Conservation (phyloP, 108 stramenopile species). For the Bacterosira constricta region DNA sequence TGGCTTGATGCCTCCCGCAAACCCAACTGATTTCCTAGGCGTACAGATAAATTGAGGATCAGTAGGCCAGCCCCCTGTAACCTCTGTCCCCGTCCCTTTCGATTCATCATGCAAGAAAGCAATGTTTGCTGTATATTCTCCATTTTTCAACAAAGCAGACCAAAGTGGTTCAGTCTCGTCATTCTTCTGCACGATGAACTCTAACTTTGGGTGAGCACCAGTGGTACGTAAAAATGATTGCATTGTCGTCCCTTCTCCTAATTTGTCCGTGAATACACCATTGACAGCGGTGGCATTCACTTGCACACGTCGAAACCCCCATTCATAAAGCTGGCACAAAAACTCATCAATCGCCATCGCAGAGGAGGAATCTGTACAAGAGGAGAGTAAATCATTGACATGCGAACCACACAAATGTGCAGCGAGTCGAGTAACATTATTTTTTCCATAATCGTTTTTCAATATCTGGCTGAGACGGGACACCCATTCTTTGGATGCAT, state of each 20-base stretch:
- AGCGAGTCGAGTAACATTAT: constrained; percentile 57
- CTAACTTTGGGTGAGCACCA: constrained; percentile 57
- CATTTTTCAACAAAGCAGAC: constrained; percentile 58
- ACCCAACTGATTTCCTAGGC: constrained; percentile 65
- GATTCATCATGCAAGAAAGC: constrained; percentile 85
- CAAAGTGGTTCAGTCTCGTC: constrained; percentile 85
- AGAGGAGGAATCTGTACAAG: constrained; percentile 1
- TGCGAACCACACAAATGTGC: constrained; percentile 91
- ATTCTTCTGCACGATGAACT: constrained; percentile 94
- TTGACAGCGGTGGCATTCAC: constrained; percentile 96
- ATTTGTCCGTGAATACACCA: constrained; percentile 79
- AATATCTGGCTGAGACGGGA: constrained; percentile 4
- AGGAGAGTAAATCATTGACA: constrained; percentile 83
- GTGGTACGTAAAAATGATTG: constrained; percentile 49
- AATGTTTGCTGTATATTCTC: constrained; percentile 54
- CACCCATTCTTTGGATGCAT: constrained; percentile 84
- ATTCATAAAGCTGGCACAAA: constrained; percentile 46
- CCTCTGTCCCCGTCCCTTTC: constrained; percentile 78
- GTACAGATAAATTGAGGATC: constrained; percentile 34
- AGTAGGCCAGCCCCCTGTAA: constrained; percentile 49
- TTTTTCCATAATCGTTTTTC: constrained; percentile 25
- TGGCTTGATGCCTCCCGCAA: constrained; percentile 92
- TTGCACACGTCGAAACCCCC: constrained; percentile 90
- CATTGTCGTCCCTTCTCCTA: constrained; percentile 50
- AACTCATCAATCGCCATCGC: constrained; percentile 63